Evolutionary conservation across 345 rosid genomes (phyloP).

Genomic region (Balakata baccata): DNA sequence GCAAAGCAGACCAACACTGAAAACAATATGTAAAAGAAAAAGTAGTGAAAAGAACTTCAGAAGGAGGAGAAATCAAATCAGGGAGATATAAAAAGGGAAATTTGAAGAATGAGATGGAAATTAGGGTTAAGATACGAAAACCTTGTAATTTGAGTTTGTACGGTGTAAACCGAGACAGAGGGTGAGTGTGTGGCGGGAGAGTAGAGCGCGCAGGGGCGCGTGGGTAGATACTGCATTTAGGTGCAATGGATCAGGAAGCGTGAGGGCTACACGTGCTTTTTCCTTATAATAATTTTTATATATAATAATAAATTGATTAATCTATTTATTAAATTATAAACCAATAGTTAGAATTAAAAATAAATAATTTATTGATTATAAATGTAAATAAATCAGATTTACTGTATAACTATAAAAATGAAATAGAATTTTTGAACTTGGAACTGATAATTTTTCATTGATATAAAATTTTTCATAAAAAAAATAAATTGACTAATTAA

Average conservation of each 20-base stretch:
- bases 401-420: too few species aligned
- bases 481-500: too few species aligned
- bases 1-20: neutral
- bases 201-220: constrained; percentile 5
- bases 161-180: neutral
- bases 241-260: neutral
- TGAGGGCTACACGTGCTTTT: constrained; percentile 5
- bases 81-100: neutral
- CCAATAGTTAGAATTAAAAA: too few species aligned
- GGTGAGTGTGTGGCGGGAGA: constrained; percentile 11
- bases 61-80: neutral
- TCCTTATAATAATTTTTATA: too few species aligned
- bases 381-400: too few species aligned
- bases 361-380: too few species aligned
- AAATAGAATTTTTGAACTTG: too few species aligned
- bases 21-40: neutral
- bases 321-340: too few species aligned
- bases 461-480: too few species aligned
- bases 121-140: neutral
- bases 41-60: neutral
- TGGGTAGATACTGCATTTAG: neutral
- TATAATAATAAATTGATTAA: too few species aligned
- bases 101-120: neutral
- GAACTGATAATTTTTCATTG: too few species aligned
- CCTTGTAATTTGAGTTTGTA: neutral